Evolutionary conservation across 225 moss, liverwort and hornwort genomes (phyloP), one percentile per base, ranked within the genome.

Genomic region (Rhytidiadelphus loreus): DNA sequence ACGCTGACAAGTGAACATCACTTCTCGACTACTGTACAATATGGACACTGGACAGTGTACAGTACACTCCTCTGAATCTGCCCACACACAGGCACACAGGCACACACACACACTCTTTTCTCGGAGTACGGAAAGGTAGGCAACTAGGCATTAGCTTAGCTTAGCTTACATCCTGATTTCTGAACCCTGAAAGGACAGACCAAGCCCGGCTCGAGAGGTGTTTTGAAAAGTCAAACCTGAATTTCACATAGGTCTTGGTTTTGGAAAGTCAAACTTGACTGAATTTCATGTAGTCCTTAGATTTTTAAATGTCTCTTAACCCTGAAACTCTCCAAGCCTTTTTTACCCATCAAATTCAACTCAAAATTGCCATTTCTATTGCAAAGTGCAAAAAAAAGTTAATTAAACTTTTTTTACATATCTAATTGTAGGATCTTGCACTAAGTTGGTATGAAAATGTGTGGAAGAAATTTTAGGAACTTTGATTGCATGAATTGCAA

Each of bases 401-500:
- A n/a, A n/a, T 20, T 30, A 30, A 1, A 30, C 26, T 18, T 17
- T 23, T 8, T 41, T 24, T 1, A 13, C 29, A 72, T 17, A 29
- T 72, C 2, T 3, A 46, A 28, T 2, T 6, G 6, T 29, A 10
- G 16, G 11, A 30, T 73, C 7, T 73, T 73, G 1, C 3, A 18
- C 2, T 46, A 19, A 0, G 11, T 3, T 29, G 1, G 6, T 28
- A 6, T 17, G 11, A 30, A 2, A 46, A 44, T 30, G 6, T 18
- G 11, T 17, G 4, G 7, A 46, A 12, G 5, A 33, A 13, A 21
- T 9, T 71, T 44, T 0, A 29, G 0, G 10, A 44, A 17, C 28
- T 33, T 21, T 75, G 33, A 21, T 0, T 0, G 0, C 1, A 0
- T 75, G 2, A 21, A 75, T 75, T 21, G 13, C 8, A 21, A 16